A percentile compares a stretch with the other conserved stretches of the same genome.
These are phyloP conservation scores for Lachnellula arida DNA, from an alignment of 2,329 filamentous ascomycete species.

Conservation along the genomic window DNA sequence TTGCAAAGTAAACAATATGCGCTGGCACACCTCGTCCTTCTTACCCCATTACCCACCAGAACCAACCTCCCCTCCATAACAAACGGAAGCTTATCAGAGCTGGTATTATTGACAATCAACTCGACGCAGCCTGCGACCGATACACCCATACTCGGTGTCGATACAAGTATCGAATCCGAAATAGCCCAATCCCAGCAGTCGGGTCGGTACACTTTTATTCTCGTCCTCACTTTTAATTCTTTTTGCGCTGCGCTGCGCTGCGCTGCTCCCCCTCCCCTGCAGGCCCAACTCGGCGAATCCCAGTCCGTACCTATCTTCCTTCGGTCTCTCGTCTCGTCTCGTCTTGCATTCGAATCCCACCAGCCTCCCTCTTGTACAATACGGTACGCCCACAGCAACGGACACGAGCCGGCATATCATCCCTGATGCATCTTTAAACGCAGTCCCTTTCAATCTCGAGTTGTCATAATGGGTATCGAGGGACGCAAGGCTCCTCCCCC, in stretches of 20 bases:
- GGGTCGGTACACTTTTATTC: background rate
- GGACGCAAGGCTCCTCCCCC: constrained; percentile 49
- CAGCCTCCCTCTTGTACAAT: constrained; percentile 7
- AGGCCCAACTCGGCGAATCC: constrained; percentile 1
- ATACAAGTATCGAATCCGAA: background rate
- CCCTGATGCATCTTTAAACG: constrained; percentile 23
- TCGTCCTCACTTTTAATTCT: background rate
- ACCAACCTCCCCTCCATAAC: background rate
- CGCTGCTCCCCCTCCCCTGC: background rate
- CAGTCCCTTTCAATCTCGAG: constrained; percentile 15
- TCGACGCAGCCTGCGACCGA: background rate
- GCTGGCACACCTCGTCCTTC: background rate
- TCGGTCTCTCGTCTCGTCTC: background rate
- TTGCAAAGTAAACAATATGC: background rate
- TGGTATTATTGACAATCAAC: background rate
- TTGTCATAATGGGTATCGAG: constrained; percentile 32
- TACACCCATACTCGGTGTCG: background rate
- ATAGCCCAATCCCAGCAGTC: background rate
- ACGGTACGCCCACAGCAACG: background rate
- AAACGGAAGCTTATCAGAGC: background rate
- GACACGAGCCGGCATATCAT: constrained; percentile 6
- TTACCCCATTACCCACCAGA: background rate
- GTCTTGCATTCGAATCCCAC: background rate
- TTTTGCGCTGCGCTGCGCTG: background rate
- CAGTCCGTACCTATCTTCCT: background rate